Base-by-base conservation (phyloP, 2,329 filamentous ascomycete genomes). In the Cladosporium halotolerans region DNA sequence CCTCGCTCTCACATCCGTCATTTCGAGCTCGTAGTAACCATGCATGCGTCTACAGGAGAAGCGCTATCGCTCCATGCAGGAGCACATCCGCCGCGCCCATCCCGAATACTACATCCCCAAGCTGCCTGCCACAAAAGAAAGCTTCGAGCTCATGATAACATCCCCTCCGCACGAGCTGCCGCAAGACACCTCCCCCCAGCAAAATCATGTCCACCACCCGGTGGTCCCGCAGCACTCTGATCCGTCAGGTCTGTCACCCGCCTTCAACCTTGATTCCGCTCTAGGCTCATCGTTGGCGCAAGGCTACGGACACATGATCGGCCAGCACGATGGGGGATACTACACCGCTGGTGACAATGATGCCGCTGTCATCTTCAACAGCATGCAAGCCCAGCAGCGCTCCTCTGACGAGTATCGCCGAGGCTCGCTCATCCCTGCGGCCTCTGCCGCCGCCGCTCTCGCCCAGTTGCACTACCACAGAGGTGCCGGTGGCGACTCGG, bases 31-130 rank as follows among this genome's bases (percentile, higher is more conserved):
- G 23, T 47, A 53, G 51, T 53, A 53, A 53, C 51, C 36, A 53
- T 53, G 51, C 45, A 33, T 43, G 31, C 44, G 43, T 43, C 44
- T 62, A 70, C 73, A 95, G 89, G 89, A 95, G 77, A 95, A 95
- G 74, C 83, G 89, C 63, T 99, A 91, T 76, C 90, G 93, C 72
- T 97, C 92, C 59, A 97, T 99, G 89, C 93, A 97, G 75, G 93
- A 99, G 80, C 93, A 99, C 69, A 97, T 99, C 67, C 89, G 93
- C 66, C 86, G 93, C 72, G 92, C 93, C 62, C 93, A 99, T 71
- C 92, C 92, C 57, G 90, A 95, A 71, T 87, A 96, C 72, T 97
- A 97, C 75, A 95, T 99, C 64, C 85, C 93, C 46, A 96, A 97
- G 81, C 86, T 97, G 64, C 92, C 93, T 62, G 93, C 93, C 45